Conservation (phyloP, 2,329 filamentous ascomycete genomes). For the Fusarium sp. region DNA sequence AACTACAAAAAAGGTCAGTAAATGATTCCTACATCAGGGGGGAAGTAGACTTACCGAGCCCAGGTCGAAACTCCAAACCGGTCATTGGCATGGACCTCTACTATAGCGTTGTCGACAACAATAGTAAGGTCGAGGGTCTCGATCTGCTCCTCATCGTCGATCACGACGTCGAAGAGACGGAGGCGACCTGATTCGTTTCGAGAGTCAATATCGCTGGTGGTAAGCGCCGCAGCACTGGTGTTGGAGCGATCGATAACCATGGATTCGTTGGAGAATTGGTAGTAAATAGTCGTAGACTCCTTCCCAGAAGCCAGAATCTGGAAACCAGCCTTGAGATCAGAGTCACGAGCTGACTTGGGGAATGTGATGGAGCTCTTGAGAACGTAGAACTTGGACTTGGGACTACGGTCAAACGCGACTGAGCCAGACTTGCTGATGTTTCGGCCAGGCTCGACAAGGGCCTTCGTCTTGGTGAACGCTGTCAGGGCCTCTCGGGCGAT, state of each 20-base stretch:
- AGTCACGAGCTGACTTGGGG: conserved; percentile 50
- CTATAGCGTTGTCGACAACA: conserved; percentile 55
- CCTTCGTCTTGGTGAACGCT: conserved; percentile 48
- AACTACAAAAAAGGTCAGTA: conserved; percentile 44
- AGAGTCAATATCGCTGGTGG: conserved; percentile 55
- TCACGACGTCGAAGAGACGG: conserved; percentile 55
- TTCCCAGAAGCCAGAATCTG: conserved; percentile 56
- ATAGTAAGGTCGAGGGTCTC: conserved; percentile 57
- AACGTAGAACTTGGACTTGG: conserved; percentile 55
- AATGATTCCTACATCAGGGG: not conserved
- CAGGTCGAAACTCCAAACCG: conserved; percentile 58
- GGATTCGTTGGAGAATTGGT: conserved; percentile 60
- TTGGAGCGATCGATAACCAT: conserved; percentile 57
- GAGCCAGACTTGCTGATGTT: conserved; percentile 37
- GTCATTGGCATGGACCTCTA: conserved; percentile 58
- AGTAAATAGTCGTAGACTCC: conserved; percentile 58
- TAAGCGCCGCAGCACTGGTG: conserved; percentile 56
- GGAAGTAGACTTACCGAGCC: conserved; percentile 53
- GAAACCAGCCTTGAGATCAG: conserved; percentile 55
- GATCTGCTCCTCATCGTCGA: conserved; percentile 47
- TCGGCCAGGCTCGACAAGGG: conserved; percentile 44
- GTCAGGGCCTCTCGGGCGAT: conserved; percentile 54
- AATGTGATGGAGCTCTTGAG: conserved; percentile 55
- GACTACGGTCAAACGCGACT: conserved; percentile 21
- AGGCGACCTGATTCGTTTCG: conserved; percentile 55